phyloP scores from a whole-genome alignment of 2,329 filamentous ascomycete genomes.

The Ophiosphaerella korrae region DNA sequence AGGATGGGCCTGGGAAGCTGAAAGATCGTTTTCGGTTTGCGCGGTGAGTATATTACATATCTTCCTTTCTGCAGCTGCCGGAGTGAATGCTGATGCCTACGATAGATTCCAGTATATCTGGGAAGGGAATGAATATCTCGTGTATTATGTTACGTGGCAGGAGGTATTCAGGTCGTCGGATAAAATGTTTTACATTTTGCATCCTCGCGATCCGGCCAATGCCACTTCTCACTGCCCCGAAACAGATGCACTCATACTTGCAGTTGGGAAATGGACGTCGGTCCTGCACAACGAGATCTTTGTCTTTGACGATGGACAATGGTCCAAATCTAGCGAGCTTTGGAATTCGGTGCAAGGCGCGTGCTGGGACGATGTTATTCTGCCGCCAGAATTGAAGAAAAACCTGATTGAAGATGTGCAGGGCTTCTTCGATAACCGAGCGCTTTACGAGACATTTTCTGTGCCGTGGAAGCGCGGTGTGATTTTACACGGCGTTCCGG shows the following conservation, averaged over 20 bases:
- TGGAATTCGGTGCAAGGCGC: constrained; percentile 52
- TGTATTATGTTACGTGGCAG: constrained; percentile 36
- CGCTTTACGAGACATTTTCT: constrained; percentile 49
- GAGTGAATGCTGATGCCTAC: neutral
- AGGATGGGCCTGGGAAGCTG: constrained; percentile 24
- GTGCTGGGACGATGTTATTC: constrained; percentile 69
- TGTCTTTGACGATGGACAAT: constrained; percentile 66
- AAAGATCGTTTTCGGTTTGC: constrained; percentile 30
- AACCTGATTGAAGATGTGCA: constrained; percentile 65
- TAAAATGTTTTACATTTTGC: constrained; percentile 27
- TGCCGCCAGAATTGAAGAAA: constrained; percentile 66
- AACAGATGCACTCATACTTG: constrained; percentile 58
- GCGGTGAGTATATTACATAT: constrained; percentile 12
- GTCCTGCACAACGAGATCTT: constrained; percentile 67
- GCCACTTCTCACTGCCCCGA: constrained; percentile 24
- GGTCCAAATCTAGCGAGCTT: constrained; percentile 65
- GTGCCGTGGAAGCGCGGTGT: constrained; percentile 57
- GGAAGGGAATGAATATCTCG: constrained; percentile 31
- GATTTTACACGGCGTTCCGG: constrained; percentile 60
- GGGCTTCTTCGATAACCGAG: constrained; percentile 55
- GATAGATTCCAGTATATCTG: constrained; percentile 35
- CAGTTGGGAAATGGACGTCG: constrained; percentile 59
- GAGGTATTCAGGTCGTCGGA: constrained; percentile 32
- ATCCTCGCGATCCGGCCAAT: constrained; percentile 12
- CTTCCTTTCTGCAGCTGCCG: neutral